Base-by-base conservation (phyloP, 73 alveolate species). In the Paramecium pentaurelia region DNA sequence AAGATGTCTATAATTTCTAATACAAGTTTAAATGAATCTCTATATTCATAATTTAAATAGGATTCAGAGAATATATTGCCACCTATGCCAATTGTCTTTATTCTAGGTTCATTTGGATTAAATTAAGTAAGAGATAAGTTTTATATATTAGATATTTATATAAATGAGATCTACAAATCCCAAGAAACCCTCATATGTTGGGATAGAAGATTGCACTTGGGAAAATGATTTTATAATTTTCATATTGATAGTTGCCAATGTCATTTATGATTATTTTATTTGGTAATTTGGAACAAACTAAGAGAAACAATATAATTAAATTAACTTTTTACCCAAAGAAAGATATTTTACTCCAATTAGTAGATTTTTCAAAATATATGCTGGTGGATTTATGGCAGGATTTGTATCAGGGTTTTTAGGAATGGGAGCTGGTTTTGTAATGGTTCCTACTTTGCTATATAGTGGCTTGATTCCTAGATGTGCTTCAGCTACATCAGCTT, bases 401-500 rank as follows among this genome's bases (percentile, higher is more conserved):
- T 80, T 80, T 49, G 71, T 80, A 8, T 80, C 91, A 0, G 91
- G 91, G 12, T 45, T 80, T 47, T 27, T 80, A 45, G 91, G 91
- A 42, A 32, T 80, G 58, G 91, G 91, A 2, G 91, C 91, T 80
- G 91, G 91, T 14, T 80, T 80, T 25, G 58, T 80, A 2, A 80
- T 80, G 91, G 91, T 80, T 25, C 91, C 91, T 14, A 36, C 45
- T 14, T 45, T 80, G 6, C 16, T 80, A 47, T 47, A 5, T 32
- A 38, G 77, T 45, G 91, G 75, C 10, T 80, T 80, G 6, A 49
- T 80, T 6, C 64, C 91, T 12, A 80, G 91, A 80, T 80, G 91
- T 80, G 36, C 91, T 20, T 80, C 91, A 16, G 71, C 91, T 1
- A 80, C 91, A 45, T 80, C 91, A 44, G 91, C 91, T 1, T 80